Evolutionary conservation across 192 early-diverging fungal species (phyloP), one percentile per base, ranked within the genome.

Genomic region (Rhizophagus sp.): DNA sequence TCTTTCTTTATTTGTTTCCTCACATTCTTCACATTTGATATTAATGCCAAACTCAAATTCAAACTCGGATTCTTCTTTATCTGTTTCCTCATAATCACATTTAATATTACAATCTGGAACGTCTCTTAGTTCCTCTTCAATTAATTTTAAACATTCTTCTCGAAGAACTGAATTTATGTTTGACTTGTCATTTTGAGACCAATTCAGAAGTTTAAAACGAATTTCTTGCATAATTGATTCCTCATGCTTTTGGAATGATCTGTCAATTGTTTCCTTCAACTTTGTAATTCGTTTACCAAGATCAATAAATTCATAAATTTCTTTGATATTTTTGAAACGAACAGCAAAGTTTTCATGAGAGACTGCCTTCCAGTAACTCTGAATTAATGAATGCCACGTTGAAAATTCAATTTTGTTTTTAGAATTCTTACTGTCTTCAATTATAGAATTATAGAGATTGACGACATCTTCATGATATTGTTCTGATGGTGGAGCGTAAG

Each of bases 251-350:
- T 34, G 33, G 33, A 78, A 78, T 12, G 76, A 71, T 4, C 2
- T 30, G 3, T 73, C 67, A 50, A 78, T 71, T 1, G 19, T 33
- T 41, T 72, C 76, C 47, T 78, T 78, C 63, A 78, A 12, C 6
- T 70, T 78, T 30, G 76, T 47, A n/a, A 69, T 78, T 69, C 36
- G 24, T 22, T 78, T 41, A 15, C 76, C 76, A n/a, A 41, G 76
- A 34, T 67, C 67, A 67, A 78, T 78, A 36, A 78, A 78, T 34
- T 78, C 76, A 41, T 47, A 68, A 7, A 73, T 78, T 69, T 78
- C 76, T 39, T 70, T 78, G 7, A 78, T 33, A n/a, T 78, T 70
- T 36, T 57, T 57, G 17, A 57, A 57, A 7, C 17, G 52, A 57
- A 57, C 52, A n/a, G 44, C 41, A 22, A 61, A 73, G 17, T 78